Percentiles rank a stretch among this genome's conserved stretches.
Evolutionary conservation across 345 rosid genomes (phyloP).

Genomic region (Ceriops zippeliana): DNA sequence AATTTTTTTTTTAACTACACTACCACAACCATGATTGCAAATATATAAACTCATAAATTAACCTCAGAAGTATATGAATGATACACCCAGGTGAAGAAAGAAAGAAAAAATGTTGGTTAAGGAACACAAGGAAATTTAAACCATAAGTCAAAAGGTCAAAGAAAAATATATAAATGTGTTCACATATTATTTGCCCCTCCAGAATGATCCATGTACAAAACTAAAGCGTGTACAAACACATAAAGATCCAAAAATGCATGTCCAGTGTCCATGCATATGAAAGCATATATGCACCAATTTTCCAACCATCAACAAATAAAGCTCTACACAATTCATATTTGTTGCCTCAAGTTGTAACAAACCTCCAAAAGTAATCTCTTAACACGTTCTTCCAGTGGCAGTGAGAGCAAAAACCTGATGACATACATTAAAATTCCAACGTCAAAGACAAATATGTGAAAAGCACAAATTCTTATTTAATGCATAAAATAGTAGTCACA

Average conservation of each 20-base stretch:
- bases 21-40: too few relatives aligned
- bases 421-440: slow-evolving; percentile 7
- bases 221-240: neutral
- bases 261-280: neutral
- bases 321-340: neutral
- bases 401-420: slow-evolving; percentile 59
- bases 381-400: slow-evolving; percentile 65
- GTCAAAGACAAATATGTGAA: neutral
- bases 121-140: neutral
- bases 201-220: neutral
- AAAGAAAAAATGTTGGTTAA: neutral
- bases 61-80: too few relatives aligned
- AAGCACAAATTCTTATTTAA: neutral
- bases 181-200: neutral
- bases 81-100: neutral
- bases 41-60: too few relatives aligned
- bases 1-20: too few relatives aligned
- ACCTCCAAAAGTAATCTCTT: slow-evolving; percentile 74
- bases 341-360: slow-evolving; percentile 24
- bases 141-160: neutral
- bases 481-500: neutral
- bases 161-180: neutral
- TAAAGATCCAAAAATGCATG: neutral
- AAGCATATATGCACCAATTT: neutral
- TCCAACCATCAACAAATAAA: neutral